phyloP scores from a whole-genome alignment of 1,284 basidiomycete genomes.

The Melampsora medusae region DNA sequence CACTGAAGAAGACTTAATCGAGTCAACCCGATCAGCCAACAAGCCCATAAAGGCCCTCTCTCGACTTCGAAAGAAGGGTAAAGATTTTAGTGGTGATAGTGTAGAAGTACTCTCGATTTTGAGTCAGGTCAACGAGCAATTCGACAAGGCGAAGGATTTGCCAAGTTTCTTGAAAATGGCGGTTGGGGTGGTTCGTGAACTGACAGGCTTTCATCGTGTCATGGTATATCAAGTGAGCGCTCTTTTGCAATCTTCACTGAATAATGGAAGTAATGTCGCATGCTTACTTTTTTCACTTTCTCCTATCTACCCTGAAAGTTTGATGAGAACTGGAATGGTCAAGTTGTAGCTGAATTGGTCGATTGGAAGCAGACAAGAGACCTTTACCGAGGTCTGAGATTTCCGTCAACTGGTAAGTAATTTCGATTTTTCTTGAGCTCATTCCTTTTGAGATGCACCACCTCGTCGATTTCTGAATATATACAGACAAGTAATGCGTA shows the following conservation, averaged over 20 bases:
- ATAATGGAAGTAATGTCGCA: neutral
- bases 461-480: neutral
- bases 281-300: neutral
- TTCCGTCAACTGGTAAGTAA: constrained; percentile 57
- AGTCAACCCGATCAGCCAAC: constrained; percentile 71
- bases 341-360: constrained; percentile 78
- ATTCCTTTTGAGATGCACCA: neutral
- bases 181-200: constrained; percentile 76
- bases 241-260: neutral
- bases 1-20: constrained; percentile 62
- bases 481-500: no score
- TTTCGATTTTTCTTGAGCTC: neutral
- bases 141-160: constrained; percentile 68
- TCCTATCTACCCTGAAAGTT: constrained; percentile 50
- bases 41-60: constrained; percentile 73
- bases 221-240: constrained; percentile 74
- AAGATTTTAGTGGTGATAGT: constrained; percentile 61
- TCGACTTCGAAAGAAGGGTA: constrained; percentile 58
- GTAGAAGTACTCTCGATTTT: constrained; percentile 78
- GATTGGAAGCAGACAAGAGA: constrained; percentile 79
- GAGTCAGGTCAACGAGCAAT: constrained; percentile 79
- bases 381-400: constrained; percentile 72
- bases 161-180: constrained; percentile 73
- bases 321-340: constrained; percentile 60
- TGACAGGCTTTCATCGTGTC: constrained; percentile 81